Percentiles rank a stretch among this genome's conserved stretches.
Conservation (phyloP, 345 rosid genomes). For the Capsella bursapastoris region DNA sequence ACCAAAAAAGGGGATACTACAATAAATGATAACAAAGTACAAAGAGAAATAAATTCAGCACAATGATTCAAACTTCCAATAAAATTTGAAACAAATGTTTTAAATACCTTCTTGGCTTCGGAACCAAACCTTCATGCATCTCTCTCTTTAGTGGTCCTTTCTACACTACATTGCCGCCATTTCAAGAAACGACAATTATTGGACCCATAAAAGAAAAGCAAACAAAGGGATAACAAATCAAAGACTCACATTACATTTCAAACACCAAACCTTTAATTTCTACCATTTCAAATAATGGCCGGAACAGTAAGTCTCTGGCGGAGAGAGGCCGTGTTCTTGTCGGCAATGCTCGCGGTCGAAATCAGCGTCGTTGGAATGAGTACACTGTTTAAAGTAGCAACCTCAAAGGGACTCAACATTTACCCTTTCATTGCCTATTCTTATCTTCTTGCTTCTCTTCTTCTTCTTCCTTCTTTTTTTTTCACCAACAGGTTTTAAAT, state of each 20-base stretch:
- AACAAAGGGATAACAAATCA: slow-evolving; percentile 5
- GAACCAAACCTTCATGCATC: too few relatives aligned
- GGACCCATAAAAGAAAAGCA: not conserved
- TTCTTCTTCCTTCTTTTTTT: slow-evolving; percentile 74
- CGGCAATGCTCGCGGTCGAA: slow-evolving; percentile 61
- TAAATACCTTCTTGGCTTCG: too few relatives aligned
- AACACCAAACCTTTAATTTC: not conserved
- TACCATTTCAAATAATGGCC: slow-evolving; percentile 37
- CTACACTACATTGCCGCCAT: not conserved
- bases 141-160: not conserved
- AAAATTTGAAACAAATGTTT: too few relatives aligned
- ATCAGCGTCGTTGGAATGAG: slow-evolving; percentile 59
- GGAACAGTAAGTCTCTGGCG: slow-evolving; percentile 42
- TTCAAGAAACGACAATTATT: not conserved
- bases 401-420: slow-evolving; percentile 64
- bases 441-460: slow-evolving; percentile 70
- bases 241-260: slow-evolving; percentile 19
- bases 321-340: slow-evolving; percentile 56
- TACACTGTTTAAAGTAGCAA: slow-evolving; percentile 81
- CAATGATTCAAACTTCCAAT: too few relatives aligned
- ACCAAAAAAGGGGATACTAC: too few relatives aligned
- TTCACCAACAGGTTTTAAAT: slow-evolving; percentile 63
- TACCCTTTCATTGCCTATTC: slow-evolving; percentile 72
- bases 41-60: too few relatives aligned
- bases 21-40: too few relatives aligned